phyloP scores from a whole-genome alignment of 1,284 basidiomycete genomes.

The Cryptococcus sp. region DNA sequence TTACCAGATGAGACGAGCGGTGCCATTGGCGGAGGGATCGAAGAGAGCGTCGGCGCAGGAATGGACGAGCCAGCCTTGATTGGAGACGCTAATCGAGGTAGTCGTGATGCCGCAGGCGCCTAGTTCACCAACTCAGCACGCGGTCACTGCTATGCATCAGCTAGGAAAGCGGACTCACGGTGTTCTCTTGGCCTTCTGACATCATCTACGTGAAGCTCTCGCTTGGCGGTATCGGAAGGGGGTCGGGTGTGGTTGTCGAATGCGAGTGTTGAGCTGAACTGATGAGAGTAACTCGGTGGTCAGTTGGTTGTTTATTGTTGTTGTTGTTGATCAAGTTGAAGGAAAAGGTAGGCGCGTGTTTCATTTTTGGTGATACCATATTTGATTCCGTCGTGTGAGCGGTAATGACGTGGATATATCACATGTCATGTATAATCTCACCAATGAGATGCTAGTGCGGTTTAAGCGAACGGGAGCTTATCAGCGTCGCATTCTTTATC shows the following conservation, averaged over 20 bases:
- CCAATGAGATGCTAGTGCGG: not conserved
- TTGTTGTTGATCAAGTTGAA: constrained; percentile 9
- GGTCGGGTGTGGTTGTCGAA: not conserved
- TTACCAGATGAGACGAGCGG: constrained; percentile 21
- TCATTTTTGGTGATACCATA: too few species aligned
- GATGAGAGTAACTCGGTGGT: not conserved
- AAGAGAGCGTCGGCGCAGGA: constrained; percentile 14
- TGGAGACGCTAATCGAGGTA: constrained; percentile 37
- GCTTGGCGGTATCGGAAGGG: not conserved
- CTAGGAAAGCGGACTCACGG: constrained; percentile 23
- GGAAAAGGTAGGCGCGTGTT: too few species aligned
- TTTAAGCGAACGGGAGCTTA: too few species aligned
- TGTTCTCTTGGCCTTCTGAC: constrained; percentile 42
- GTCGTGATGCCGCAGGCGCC: constrained; percentile 20
- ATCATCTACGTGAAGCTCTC: constrained; percentile 18
- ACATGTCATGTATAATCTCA: not conserved
- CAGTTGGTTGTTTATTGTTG: constrained; percentile 2
- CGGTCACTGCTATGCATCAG: not conserved
- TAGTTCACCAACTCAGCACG: too few species aligned
- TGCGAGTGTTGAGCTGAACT: not conserved
- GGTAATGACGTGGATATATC: constrained; percentile 1
- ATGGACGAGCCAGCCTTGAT: constrained; percentile 21
- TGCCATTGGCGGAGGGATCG: constrained; percentile 5
- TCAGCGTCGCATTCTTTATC: too few species aligned
- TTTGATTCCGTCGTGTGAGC: too few species aligned